A percentile compares a stretch with the other conserved stretches of the same genome.
Conservation (phyloP, 768 basidiomycete species). For the Lenzites betulinus region DNA sequence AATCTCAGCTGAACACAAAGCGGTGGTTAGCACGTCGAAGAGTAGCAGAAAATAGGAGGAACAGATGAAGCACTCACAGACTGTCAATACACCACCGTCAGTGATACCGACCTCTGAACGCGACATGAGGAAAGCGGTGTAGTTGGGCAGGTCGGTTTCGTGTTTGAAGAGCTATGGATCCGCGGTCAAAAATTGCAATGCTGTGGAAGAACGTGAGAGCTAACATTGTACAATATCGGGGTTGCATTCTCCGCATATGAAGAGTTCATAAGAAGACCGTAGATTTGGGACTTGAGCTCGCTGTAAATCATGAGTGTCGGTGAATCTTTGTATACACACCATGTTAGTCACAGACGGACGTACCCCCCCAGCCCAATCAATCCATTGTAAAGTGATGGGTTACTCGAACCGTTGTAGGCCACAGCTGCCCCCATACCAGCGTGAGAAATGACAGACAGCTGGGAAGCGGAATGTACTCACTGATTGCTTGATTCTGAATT, state of each 20-base stretch:
- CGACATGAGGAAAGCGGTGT: slow-evolving; percentile 10
- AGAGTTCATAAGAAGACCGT: background rate
- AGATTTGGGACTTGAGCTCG: background rate
- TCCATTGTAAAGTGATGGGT: background rate
- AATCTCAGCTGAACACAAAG: too few species aligned
- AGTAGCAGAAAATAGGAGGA: background rate
- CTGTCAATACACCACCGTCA: slow-evolving; percentile 7
- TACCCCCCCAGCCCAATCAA: slow-evolving; percentile 12
- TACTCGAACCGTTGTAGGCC: background rate
- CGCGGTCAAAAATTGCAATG: too few species aligned
- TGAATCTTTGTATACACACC: background rate
- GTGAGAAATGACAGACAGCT: background rate
- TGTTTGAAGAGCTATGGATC: slow-evolving; percentile 11
- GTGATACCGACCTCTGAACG: background rate
- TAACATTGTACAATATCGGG: background rate
- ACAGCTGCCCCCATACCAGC: background rate
- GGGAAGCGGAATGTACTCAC: background rate
- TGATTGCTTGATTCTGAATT: slow-evolving; percentile 2
- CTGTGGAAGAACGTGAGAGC: background rate
- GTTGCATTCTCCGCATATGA: background rate
- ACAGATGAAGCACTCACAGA: background rate
- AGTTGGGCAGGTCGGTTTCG: slow-evolving; percentile 6
- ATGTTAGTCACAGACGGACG: background rate
- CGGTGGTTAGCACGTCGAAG: too few species aligned
- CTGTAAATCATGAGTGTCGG: background rate